Percentiles rank a stretch among this genome's conserved stretches.
phyloP scores from a whole-genome alignment of 495 filamentous ascomycete genomes.

The Acidomyces sp. region DNA sequence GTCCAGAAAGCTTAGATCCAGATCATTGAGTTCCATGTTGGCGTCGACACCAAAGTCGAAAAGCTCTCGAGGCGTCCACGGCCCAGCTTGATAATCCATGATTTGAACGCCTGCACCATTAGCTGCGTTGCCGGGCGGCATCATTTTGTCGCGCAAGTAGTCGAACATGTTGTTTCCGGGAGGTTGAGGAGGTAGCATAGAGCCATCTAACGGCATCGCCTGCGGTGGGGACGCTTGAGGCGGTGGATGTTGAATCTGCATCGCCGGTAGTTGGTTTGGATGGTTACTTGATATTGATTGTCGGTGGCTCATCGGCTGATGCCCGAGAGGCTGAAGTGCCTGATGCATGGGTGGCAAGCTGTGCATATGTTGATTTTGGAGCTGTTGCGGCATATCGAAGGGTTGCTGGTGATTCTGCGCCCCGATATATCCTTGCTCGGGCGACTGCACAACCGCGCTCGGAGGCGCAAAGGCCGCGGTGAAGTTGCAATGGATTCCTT shows the following conservation, averaged over 20 bases:
- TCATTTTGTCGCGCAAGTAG: constrained; percentile 20
- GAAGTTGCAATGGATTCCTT: constrained; percentile 20
- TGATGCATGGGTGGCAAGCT: constrained; percentile 1
- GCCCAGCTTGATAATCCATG: constrained; percentile 17
- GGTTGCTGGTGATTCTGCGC: constrained; percentile 10
- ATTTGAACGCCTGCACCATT: constrained; percentile 10
- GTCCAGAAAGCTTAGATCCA: constrained; percentile 46
- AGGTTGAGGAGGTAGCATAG: constrained; percentile 14
- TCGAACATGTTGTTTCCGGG: constrained; percentile 17
- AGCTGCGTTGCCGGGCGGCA: constrained; percentile 3
- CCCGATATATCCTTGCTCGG: constrained; percentile 2
- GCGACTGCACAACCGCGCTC: constrained; percentile 6
- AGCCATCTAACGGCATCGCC: constrained; percentile 5
- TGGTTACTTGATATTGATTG: constrained; percentile 8
- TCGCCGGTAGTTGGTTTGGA: constrained; percentile 8
- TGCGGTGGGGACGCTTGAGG: constrained; percentile 2
- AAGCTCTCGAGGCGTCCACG: constrained; percentile 24
- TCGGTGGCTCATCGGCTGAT: constrained; percentile 10
- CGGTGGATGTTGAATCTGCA: constrained; percentile 4
- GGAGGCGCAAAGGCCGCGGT: constrained; percentile 2
- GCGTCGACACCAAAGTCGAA: constrained; percentile 39
- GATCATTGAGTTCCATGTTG: constrained; percentile 46
- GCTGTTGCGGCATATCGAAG: constrained; percentile 9
- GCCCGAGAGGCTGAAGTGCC: constrained; percentile 8
- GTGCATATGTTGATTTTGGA: constrained; percentile 8